phyloP scores from a whole-genome alignment of 106 monocot genomes.

The Iris macrosiphon region DNA sequence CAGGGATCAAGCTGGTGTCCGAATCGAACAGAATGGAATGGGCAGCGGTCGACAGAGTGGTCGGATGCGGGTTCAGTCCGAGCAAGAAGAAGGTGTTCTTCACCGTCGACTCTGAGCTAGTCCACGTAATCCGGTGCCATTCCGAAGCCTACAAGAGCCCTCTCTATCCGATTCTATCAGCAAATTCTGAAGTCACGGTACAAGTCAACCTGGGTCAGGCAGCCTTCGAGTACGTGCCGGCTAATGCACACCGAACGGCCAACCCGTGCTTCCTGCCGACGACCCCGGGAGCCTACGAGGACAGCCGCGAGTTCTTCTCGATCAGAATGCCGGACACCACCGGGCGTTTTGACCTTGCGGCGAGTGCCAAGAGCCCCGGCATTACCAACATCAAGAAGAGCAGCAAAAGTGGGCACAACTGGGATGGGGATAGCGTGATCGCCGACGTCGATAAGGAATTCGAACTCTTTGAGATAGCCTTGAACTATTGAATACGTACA shows the following conservation, averaged over 20 bases:
- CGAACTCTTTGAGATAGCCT: slow-evolving; percentile 79
- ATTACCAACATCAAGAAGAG: slow-evolving; percentile 2
- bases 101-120: slow-evolving; percentile 56
- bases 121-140: slow-evolving; percentile 57
- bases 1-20: slow-evolving; percentile 54
- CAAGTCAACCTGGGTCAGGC: slow-evolving; percentile 69
- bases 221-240: slow-evolving; percentile 56
- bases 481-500: slow-evolving; percentile 43
- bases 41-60: slow-evolving; percentile 42
- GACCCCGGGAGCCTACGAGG: slow-evolving; percentile 16
- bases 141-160: slow-evolving; percentile 54
- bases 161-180: slow-evolving; percentile 49
- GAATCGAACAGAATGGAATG: slow-evolving; percentile 49
- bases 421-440: neutral
- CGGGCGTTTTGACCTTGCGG: slow-evolving; percentile 10
- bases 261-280: slow-evolving; percentile 41
- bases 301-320: slow-evolving; percentile 72
- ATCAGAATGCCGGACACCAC: slow-evolving; percentile 28
- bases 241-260: slow-evolving; percentile 40
- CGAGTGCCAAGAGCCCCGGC: no score
- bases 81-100: slow-evolving; percentile 72
- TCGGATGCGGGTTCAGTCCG: slow-evolving; percentile 78
- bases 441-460: slow-evolving; percentile 45
- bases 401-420: slow-evolving; percentile 6
- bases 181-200: slow-evolving; percentile 47